Base-by-base conservation (phyloP, 495 filamentous ascomycete genomes). In the Xylaria scruposa region DNA sequence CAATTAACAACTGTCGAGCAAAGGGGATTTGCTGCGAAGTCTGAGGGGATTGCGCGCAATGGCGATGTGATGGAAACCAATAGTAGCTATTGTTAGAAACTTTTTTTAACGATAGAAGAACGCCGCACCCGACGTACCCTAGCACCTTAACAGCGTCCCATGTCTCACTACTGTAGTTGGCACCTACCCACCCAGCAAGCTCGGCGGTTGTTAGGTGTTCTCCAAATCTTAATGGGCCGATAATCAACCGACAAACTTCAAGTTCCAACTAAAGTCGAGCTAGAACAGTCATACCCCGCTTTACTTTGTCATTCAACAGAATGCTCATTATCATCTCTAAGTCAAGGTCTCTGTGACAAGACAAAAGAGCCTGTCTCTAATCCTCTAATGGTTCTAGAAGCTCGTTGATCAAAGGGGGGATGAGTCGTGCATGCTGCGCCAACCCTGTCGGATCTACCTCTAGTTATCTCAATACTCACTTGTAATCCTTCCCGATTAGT, bases 1-100 rank as follows among this genome's bases (percentile, higher is more conserved):
- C 46, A 51, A 51, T 24, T 40, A n/a, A 44, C 3, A 29, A 24
- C 29, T 21, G 44, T 21, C 5, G 24, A 60, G 24, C 15, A 31
- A 46, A 29, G 58, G 26, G 68, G 15, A n/a, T 7, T 36, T 24
- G 38, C 38, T 44, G 8, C 56, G 19, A 5, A 33, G 19, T 44
- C 59, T 54, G 70, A 68, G 66, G 12, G 40, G 58, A 70, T 33
- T 68, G 70, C 53, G 63, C 24, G 67, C 70, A 54, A 61, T 46
- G 47, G 42, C 46, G 49, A 75, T 68, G 36, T 56, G 49, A 54
- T 67, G 33, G 49, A 67, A 56, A 42, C 21, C 36, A 9, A 33
- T 54, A 21, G 65, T 54, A 36, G 38, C 36, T 42, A 67, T 63
- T 53, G 69, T 47, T 76, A 46, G 66, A 61, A 76, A 72, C 72